Base-by-base conservation (phyloP, 805 yeast genomes). In the Teunomyces stri region DNA sequence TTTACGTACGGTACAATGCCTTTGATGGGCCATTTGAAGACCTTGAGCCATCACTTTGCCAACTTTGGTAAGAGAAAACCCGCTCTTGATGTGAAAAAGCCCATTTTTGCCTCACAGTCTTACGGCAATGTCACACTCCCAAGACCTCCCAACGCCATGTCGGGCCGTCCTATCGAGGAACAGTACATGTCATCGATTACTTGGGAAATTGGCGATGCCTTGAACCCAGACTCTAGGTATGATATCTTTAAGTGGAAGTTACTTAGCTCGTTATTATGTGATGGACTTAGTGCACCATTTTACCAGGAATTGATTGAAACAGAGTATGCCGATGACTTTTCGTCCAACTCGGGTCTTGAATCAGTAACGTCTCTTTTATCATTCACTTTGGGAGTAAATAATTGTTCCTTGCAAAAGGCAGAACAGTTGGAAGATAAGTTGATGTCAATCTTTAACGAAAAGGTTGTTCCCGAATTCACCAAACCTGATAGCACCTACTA, bases 221-320 rank as follows among this genome's bases (percentile, higher is more conserved):
- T 73, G 9, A 73, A 71, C 4, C 84, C 86, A 56, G 21, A 46
- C 2, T 61, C 57, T 42, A 74, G 77, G 7, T 85, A 87, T 58
- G 85, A 82, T 45, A 72, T 89, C 0, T 87, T 91, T 62, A 75
- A 86, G 39, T 72, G 90, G 75, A 85, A 84, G 48, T 70, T 90
- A 7, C 68, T 90, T 42, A 80, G 87, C 16, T 79, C 84, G 20
- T 69, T 94, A 44, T 70, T 94, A 29, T 79, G 85, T 54, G 96
- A 89, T 61, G 98, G 98, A 2, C 98, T 92, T 60, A 86, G 94
- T 10, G 85, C 98, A 5, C 92, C 96, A 5, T 74, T 94, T 46
- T 89, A 91, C 65, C 89, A 90, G 64, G 80, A 80, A n/a, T 71
- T 94, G 46, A 86, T 94, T 46, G 99, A 94, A 63, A 68, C 86